Conservation (phyloP, 495 filamentous ascomycete genomes). For the Lindgomyces ingoldianus region DNA sequence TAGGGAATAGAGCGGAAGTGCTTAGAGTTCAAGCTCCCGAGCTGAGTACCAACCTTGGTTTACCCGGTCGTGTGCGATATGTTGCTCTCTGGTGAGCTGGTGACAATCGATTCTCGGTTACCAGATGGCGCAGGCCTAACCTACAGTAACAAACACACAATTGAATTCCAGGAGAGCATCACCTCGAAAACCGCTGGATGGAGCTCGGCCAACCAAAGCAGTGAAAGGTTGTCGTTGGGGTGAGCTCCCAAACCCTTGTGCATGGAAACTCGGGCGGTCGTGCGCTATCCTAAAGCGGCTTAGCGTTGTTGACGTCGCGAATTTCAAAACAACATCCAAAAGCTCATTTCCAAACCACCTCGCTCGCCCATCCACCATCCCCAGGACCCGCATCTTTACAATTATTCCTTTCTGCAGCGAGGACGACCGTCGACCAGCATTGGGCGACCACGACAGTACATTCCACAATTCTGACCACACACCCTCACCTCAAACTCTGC, state of each 20-base stretch:
- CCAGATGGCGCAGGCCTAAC: background rate
- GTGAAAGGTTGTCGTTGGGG: background rate
- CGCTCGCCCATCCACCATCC: slow-evolving; percentile 7
- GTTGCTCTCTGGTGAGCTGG: background rate
- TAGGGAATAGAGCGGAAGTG: too few species aligned
- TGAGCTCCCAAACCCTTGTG: background rate
- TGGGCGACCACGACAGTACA: slow-evolving; percentile 8
- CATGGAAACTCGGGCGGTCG: background rate
- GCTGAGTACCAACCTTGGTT: background rate
- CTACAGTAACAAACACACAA: slow-evolving; percentile 7
- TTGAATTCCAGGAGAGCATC: slow-evolving; percentile 1
- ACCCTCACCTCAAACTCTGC: slow-evolving; percentile 9
- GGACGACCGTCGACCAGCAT: background rate
- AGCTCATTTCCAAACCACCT: background rate
- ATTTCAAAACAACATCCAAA: background rate
- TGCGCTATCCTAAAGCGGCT: background rate
- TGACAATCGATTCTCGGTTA: background rate
- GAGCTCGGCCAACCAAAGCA: background rate
- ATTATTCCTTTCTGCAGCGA: slow-evolving; percentile 25
- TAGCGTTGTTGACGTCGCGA: background rate
- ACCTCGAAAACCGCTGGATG: background rate
- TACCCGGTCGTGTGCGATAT: background rate
- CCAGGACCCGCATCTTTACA: slow-evolving; percentile 30
- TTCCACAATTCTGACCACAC: slow-evolving; percentile 2
- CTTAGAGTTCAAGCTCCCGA: too few species aligned